Percentiles rank a stretch among this genome's conserved stretches.
Conservation (phyloP, 108 stramenopile genomes). For the Mediolabrus comicus region DNA sequence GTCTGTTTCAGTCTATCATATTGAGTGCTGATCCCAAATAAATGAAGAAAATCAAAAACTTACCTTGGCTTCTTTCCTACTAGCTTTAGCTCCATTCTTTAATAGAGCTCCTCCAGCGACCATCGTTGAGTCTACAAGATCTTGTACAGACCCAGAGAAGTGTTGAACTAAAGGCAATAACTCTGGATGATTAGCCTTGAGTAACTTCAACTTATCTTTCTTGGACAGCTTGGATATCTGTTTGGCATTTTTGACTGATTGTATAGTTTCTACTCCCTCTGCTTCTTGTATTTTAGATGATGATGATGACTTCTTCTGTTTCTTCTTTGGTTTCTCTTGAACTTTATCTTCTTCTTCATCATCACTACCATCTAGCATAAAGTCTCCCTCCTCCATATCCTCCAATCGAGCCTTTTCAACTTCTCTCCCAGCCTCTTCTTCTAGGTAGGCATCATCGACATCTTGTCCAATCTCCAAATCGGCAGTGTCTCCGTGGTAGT, state of each 20-base stretch:
- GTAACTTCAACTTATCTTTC: slow-evolving; percentile 57
- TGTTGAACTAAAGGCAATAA: slow-evolving; percentile 67
- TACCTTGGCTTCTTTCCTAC: slow-evolving; percentile 64
- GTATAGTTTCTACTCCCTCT: slow-evolving; percentile 1
- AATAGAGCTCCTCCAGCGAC: slow-evolving; percentile 56
- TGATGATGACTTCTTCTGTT: slow-evolving; percentile 3
- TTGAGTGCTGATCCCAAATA: slow-evolving; percentile 48
- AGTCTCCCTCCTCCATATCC: slow-evolving; percentile 86
- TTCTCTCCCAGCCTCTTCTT: slow-evolving; percentile 84
- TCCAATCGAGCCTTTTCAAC: slow-evolving; percentile 68
- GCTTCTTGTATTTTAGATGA: neutral
- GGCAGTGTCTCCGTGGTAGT: slow-evolving; percentile 93
- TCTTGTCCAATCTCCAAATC: slow-evolving; percentile 95
- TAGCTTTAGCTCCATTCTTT: slow-evolving; percentile 21
- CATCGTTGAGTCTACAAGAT: slow-evolving; percentile 48
- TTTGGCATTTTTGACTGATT: slow-evolving; percentile 10
- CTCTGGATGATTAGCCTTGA: slow-evolving; percentile 74
- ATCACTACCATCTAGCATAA: slow-evolving; percentile 53
- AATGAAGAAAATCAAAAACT: slow-evolving; percentile 18
- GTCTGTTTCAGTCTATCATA: slow-evolving; percentile 79
- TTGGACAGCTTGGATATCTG: slow-evolving; percentile 57
- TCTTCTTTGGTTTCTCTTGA: slow-evolving; percentile 16
- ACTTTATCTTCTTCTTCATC: slow-evolving; percentile 24
- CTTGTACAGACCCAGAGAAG: slow-evolving; percentile 53
- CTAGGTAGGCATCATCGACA: slow-evolving; percentile 66